phyloP scores from a whole-genome alignment of 805 yeast genomes.

The Candida yuanshanica region DNA sequence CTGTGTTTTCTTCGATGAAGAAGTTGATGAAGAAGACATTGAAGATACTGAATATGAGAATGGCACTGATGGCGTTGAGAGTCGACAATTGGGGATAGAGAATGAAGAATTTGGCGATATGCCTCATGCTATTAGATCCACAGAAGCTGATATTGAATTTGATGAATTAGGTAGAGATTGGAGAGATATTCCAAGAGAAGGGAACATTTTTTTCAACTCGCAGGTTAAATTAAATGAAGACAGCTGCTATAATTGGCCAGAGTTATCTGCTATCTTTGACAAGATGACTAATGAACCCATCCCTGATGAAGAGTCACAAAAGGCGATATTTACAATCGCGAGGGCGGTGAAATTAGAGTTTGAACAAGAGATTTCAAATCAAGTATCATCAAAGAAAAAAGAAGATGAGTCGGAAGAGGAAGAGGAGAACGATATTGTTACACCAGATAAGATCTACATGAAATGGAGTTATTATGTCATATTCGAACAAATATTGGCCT shows the following conservation, averaged over 20 bases:
- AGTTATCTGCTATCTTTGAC: constrained; percentile 21
- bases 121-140: constrained; percentile 31
- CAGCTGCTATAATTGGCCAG: constrained; percentile 17
- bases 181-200: constrained; percentile 65
- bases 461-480: constrained; percentile 37
- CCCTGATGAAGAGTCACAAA: constrained; percentile 29
- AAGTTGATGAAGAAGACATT: constrained; percentile 13
- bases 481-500: constrained; percentile 46
- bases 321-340: constrained; percentile 44
- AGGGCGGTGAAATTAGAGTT: constrained; percentile 43
- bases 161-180: constrained; percentile 63
- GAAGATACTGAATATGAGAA: constrained; percentile 10
- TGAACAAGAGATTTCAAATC: constrained; percentile 26
- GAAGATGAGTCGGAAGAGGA: constrained; percentile 20
- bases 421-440: constrained; percentile 20
- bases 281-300: constrained; percentile 25
- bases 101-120: constrained; percentile 12
- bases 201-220: constrained; percentile 35
- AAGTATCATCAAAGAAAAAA: constrained; percentile 19
- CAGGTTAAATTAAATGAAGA: constrained; percentile 10
- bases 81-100: too few relatives aligned
- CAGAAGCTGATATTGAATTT: constrained; percentile 35
- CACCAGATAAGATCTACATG: constrained; percentile 48
- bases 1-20: constrained; percentile 22
- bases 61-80: too few relatives aligned